Conservation (phyloP, 768 basidiomycete genomes). For the Lactifluus volemus region DNA sequence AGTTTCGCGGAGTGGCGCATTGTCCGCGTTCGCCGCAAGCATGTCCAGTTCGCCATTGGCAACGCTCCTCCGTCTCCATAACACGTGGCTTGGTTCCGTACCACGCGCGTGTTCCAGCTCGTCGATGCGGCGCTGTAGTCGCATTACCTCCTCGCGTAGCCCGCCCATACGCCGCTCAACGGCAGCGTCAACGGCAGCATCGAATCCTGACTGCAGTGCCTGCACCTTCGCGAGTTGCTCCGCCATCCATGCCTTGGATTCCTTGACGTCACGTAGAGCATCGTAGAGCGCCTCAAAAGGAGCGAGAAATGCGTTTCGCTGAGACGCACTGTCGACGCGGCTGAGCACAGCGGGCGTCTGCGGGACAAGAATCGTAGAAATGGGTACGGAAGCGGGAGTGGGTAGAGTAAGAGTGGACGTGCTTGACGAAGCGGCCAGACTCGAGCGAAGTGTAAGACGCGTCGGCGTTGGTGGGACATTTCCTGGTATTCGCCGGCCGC, state of each 20-base stretch:
- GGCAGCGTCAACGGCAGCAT: conserved; percentile 46
- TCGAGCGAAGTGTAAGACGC: conserved; percentile 18
- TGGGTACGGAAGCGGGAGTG: conserved; percentile 53
- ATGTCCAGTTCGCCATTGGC: conserved; percentile 15
- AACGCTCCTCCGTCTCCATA: conserved; percentile 21
- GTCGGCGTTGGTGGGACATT: conserved; percentile 20
- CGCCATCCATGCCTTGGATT: conserved; percentile 67
- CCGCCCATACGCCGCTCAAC: conserved; percentile 53
- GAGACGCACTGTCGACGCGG: conserved; percentile 48
- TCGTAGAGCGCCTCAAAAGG: conserved; percentile 84
- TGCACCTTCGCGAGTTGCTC: conserved; percentile 65
- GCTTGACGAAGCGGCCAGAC: conserved; percentile 20
- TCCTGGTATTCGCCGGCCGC: conserved; percentile 15
- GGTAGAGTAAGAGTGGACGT: conserved; percentile 11
- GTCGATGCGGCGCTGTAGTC: conserved; percentile 54
- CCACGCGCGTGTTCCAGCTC: conserved; percentile 51
- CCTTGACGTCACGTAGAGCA: conserved; percentile 68
- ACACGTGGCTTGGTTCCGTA: background rate
- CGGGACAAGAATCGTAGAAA: conserved; percentile 55
- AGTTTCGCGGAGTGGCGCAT: conserved; percentile 8
- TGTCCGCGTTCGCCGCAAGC: background rate
- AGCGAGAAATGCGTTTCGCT: conserved; percentile 69
- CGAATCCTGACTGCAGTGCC: conserved; percentile 44
- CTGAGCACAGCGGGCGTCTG: conserved; percentile 62
- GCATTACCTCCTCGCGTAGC: conserved; percentile 53